Evolutionary conservation across 1,284 basidiomycete species (phyloP).

Genomic region (Tilletiaria anomala): DNA sequence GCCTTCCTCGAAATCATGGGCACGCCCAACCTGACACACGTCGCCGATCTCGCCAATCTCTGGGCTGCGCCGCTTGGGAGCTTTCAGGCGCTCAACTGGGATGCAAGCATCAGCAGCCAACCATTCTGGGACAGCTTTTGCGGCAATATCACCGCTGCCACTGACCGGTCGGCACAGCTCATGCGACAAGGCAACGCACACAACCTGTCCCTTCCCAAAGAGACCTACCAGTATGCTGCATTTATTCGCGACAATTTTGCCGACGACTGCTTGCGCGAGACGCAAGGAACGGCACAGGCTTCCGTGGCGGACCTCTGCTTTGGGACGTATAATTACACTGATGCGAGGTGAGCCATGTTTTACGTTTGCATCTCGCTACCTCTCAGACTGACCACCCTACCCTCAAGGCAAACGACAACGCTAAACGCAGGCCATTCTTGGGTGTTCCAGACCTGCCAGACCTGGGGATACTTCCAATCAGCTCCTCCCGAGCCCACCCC

Average conservation of each 20-base stretch:
- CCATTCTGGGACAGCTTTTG: conserved; percentile 5
- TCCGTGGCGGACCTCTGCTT: not conserved
- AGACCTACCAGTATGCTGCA: not conserved
- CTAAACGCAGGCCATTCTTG: too few relatives aligned
- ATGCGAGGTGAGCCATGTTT: too few relatives aligned
- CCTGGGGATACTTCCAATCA: too few relatives aligned
- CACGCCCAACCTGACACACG: conserved; percentile 12
- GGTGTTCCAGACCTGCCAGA: too few relatives aligned
- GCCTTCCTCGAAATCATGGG: not conserved
- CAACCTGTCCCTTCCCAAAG: not conserved
- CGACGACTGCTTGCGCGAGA: conserved; percentile 10
- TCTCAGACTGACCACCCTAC: too few relatives aligned
- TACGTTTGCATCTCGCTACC: too few relatives aligned
- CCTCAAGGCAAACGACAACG: too few relatives aligned
- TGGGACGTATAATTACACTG: too few relatives aligned
- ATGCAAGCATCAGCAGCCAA: conserved; percentile 10
- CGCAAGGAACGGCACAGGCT: not conserved
- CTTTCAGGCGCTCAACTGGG: conserved; percentile 32
- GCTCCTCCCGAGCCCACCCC: too few relatives aligned
- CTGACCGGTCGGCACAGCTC: not conserved
- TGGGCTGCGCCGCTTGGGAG: conserved; percentile 22
- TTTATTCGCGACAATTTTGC: conserved; percentile 10
- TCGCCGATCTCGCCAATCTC: conserved; percentile 21
- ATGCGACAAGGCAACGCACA: not conserved
- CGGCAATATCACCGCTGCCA: conserved; percentile 1